Evolutionary conservation across 2,329 filamentous ascomycete species (phyloP).

Genomic region (Thielaviopsis populi): DNA sequence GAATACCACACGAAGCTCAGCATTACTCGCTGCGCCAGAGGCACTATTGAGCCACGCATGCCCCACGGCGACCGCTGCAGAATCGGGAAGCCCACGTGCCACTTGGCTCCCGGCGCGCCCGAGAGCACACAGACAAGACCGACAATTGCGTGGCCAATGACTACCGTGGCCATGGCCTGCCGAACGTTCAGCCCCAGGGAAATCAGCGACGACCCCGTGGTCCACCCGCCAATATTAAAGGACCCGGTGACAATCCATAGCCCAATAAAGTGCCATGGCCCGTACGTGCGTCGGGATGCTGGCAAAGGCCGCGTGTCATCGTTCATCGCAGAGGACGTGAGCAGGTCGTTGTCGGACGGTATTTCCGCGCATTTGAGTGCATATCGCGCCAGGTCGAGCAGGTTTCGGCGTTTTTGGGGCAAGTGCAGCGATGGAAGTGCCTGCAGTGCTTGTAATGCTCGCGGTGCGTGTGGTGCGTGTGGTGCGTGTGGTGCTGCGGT

Average conservation of each 20-base stretch:
- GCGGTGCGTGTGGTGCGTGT: too few species aligned
- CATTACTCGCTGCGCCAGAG: constrained; percentile 31
- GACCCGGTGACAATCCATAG: constrained; percentile 25
- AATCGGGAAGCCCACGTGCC: constrained; percentile 28
- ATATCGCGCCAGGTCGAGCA: neutral
- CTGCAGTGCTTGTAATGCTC: too few species aligned
- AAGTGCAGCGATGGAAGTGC: too few species aligned
- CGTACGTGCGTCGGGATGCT: constrained; percentile 22
- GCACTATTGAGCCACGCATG: constrained; percentile 28
- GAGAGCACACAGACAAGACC: constrained; percentile 30
- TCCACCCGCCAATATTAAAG: constrained; percentile 25
- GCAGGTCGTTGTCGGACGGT: neutral
- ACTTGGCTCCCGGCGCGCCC: constrained; percentile 29
- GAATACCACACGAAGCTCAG: constrained; percentile 38
- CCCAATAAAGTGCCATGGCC: constrained; percentile 23
- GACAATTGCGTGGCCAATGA: constrained; percentile 30
- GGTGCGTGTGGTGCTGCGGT: neutral
- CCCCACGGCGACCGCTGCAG: constrained; percentile 28
- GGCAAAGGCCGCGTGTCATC: constrained; percentile 23
- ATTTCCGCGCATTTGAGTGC: neutral
- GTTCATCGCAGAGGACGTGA: constrained; percentile 18
- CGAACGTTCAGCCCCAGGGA: constrained; percentile 29
- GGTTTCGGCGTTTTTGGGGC: neutral
- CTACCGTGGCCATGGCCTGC: constrained; percentile 31
- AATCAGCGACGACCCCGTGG: constrained; percentile 27